Evolutionary conservation across 2,329 filamentous ascomycete genomes (phyloP).

Genomic region (Amphichorda felina): DNA sequence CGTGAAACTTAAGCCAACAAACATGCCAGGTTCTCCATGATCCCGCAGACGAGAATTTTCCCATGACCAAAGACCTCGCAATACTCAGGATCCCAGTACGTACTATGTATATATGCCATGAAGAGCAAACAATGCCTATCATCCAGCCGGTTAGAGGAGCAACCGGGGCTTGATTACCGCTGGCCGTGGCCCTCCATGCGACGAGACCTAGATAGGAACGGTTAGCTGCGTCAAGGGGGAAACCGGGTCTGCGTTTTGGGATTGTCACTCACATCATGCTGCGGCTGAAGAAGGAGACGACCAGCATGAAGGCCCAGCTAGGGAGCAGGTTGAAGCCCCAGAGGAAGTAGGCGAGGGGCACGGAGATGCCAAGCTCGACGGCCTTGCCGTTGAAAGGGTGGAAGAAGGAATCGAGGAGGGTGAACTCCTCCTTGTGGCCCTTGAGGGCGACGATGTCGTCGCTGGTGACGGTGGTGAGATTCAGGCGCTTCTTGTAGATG

Average conservation of each 20-base stretch:
- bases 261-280: slow-evolving; percentile 56
- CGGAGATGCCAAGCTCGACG: slow-evolving; percentile 46
- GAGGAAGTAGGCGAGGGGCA: slow-evolving; percentile 56
- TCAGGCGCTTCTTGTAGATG: slow-evolving; percentile 54
- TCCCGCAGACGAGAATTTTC: no score
- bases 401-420: slow-evolving; percentile 50
- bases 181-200: slow-evolving; percentile 14
- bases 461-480: slow-evolving; percentile 55
- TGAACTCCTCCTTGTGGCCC: slow-evolving; percentile 34
- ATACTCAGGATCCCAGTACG: no score
- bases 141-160: no score
- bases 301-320: slow-evolving; percentile 70
- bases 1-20: no score
- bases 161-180: neutral
- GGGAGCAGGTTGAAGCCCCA: slow-evolving; percentile 56
- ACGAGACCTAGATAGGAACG: slow-evolving; percentile 19
- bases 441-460: slow-evolving; percentile 47
- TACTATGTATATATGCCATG: no score
- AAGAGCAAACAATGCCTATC: no score
- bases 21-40: no score
- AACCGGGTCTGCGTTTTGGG: neutral
- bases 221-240: neutral
- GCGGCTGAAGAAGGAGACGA: slow-evolving; percentile 61
- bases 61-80: no score
- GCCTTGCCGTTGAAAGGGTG: slow-evolving; percentile 64